phyloP scores from a whole-genome alignment of 192 early-diverging fungal species.

The Paraglomus brasilianum region DNA sequence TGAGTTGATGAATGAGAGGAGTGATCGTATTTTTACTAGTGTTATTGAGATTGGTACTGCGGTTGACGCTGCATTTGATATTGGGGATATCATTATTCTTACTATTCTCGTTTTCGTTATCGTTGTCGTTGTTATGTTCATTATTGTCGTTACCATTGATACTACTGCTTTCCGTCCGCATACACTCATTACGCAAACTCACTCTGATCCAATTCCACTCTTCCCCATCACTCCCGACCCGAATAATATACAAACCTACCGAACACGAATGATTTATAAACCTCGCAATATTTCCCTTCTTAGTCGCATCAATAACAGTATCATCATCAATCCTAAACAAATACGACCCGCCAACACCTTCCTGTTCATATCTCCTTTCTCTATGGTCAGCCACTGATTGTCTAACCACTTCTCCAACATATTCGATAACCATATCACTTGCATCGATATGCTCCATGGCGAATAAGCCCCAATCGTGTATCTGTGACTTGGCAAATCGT shows the following conservation, averaged over 20 bases:
- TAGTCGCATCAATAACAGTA: slow-evolving; percentile 95
- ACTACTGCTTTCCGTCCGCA: too few species aligned
- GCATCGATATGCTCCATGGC: slow-evolving; percentile 90
- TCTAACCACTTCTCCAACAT: slow-evolving; percentile 95
- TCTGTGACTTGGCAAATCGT: slow-evolving; percentile 87
- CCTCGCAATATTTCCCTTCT: slow-evolving; percentile 94
- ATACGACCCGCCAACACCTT: slow-evolving; percentile 93
- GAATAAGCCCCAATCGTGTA: slow-evolving; percentile 99
- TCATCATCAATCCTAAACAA: slow-evolving; percentile 96
- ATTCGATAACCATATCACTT: slow-evolving; percentile 97
- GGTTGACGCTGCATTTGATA: too few species aligned
- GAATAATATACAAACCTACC: slow-evolving; percentile 48
- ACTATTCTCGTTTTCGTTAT: too few species aligned
- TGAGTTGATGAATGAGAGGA: too few species aligned
- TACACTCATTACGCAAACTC: too few species aligned
- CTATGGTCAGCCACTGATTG: slow-evolving; percentile 93
- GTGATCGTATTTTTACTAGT: too few species aligned
- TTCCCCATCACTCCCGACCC: neutral
- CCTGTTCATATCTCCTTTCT: slow-evolving; percentile 90
- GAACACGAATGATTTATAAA: slow-evolving; percentile 99
- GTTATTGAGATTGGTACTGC: too few species aligned
- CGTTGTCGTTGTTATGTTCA: too few species aligned
- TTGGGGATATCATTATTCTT: too few species aligned
- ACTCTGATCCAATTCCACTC: too few species aligned
- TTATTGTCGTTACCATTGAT: too few species aligned